These are phyloP conservation scores for Plenodomus tracheiphilus DNA, from an alignment of 2,329 filamentous ascomycete species.

Conservation along the genomic window DNA sequence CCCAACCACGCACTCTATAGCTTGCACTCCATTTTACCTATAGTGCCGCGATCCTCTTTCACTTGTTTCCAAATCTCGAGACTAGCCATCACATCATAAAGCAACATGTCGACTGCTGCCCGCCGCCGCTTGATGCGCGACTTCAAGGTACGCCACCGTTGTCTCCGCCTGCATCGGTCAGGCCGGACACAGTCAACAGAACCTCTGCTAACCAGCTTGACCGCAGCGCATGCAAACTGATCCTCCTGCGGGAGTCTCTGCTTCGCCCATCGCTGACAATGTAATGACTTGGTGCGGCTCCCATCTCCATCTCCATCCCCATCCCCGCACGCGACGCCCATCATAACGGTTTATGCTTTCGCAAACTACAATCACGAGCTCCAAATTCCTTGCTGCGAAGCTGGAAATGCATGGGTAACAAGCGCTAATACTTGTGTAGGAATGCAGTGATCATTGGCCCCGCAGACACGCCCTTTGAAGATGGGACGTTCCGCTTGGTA, in stretches of 20 bases:
- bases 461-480: slow-evolving; percentile 95
- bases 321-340: slow-evolving; percentile 35
- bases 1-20: background rate
- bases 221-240: slow-evolving; percentile 96
- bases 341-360: background rate
- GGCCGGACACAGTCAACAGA: background rate
- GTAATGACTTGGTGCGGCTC: slow-evolving; percentile 86
- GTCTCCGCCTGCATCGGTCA: background rate
- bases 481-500: slow-evolving; percentile 94
- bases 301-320: slow-evolving; percentile 8
- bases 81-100: background rate
- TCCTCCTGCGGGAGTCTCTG: slow-evolving; percentile 93
- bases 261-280: slow-evolving; percentile 93
- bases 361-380: background rate
- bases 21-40: slow-evolving; percentile 10
- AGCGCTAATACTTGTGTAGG: slow-evolving; percentile 58
- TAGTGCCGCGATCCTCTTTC: background rate
- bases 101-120: slow-evolving; percentile 83
- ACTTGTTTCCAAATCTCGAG: background rate
- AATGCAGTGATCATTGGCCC: slow-evolving; percentile 98
- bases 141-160: slow-evolving; percentile 76
- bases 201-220: slow-evolving; percentile 10
- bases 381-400: background rate
- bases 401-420: background rate
- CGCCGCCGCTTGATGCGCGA: slow-evolving; percentile 97